Conservation (phyloP, 768 basidiomycete species). For the Lactarius evosmus region DNA sequence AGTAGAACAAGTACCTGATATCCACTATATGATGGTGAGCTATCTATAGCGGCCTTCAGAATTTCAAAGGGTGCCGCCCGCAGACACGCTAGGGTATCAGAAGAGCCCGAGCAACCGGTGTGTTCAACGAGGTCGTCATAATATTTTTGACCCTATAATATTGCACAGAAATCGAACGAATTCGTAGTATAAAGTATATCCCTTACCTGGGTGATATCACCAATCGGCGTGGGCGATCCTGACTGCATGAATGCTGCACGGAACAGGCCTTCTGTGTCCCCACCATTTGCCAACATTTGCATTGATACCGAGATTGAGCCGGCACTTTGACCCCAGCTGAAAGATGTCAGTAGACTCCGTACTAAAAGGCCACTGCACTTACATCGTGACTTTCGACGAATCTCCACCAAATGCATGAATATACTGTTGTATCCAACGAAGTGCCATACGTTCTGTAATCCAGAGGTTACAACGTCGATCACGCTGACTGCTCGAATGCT, state of each 20-base stretch:
- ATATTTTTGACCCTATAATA: slow-evolving; percentile 32
- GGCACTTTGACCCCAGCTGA: slow-evolving; percentile 50
- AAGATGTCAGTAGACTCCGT: neutral
- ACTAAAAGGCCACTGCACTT: slow-evolving; percentile 28
- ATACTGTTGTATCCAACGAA: too few relatives aligned
- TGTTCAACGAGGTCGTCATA: slow-evolving; percentile 42
- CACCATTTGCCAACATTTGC: slow-evolving; percentile 43
- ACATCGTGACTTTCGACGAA: slow-evolving; percentile 56
- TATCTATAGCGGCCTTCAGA: slow-evolving; percentile 36
- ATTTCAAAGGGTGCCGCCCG: slow-evolving; percentile 36
- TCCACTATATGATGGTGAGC: slow-evolving; percentile 32
- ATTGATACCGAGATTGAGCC: slow-evolving; percentile 47
- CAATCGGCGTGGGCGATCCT: slow-evolving; percentile 36
- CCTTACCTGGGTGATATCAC: slow-evolving; percentile 33
- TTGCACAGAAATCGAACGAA: neutral
- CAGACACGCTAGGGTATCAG: slow-evolving; percentile 44
- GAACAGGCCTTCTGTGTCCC: slow-evolving; percentile 39
- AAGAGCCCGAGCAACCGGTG: slow-evolving; percentile 38
- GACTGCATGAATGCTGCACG: slow-evolving; percentile 45
- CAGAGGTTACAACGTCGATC: neutral
- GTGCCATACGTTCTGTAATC: slow-evolving; percentile 47
- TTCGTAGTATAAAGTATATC: slow-evolving; percentile 34
- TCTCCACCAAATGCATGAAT: slow-evolving; percentile 63
- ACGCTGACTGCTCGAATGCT: slow-evolving; percentile 27
- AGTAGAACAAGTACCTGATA: slow-evolving; percentile 31